Evolutionary conservation across 2,329 filamentous ascomycete species (phyloP), one percentile per base, ranked within the genome.

Genomic region (Colletotrichum sojae): DNA sequence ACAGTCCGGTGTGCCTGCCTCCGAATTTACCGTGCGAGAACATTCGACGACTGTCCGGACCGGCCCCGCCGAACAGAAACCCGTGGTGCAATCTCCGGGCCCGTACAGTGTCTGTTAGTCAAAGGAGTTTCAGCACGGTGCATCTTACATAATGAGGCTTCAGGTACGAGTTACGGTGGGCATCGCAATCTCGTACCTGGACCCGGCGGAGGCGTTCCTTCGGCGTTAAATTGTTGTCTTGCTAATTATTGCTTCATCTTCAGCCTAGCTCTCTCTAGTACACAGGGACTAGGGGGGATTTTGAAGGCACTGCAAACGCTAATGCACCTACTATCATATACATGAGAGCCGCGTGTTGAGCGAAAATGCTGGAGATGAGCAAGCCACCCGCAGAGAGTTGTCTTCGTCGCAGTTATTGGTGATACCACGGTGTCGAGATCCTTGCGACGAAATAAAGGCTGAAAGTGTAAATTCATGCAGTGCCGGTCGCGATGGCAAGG

Each of bases 131-230:
- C 45, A 20, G 45, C 40, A 43, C 40, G 40, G 45, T 48, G 18
- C 16, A 10, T 54, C 61, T 68, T 68, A 68, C 40, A n/a, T 68
- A 68, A 68, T 15, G 31, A 2, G 31, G 31, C 31, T 36, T 10
- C 31, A 36, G 31, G 31, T 9, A 36, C 27, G 40, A 16, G n/a
- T n/a, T n/a, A 2, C n/a, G 12, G 31, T 49, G 39, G 31, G 52
- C 53, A 43, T 53, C 16, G 53, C 60, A 67, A 56, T 60, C 39
- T 43, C 55, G 62, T 69, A 69, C 67, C 67, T 69, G 67, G 66
- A 36, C 31, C 31, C 31, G 31, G 31, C 49, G 54, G 49, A 22
- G 66, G 67, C 55, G 49, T 40, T 61, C 10, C 43, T 20, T 16
- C 55, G 51, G 67, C 49, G 56, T 56, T 36, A 31, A 66, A 43